Evolutionary conservation across 225 moss, liverwort and hornwort genomes (phyloP).

Genomic region (Asterella californica): DNA sequence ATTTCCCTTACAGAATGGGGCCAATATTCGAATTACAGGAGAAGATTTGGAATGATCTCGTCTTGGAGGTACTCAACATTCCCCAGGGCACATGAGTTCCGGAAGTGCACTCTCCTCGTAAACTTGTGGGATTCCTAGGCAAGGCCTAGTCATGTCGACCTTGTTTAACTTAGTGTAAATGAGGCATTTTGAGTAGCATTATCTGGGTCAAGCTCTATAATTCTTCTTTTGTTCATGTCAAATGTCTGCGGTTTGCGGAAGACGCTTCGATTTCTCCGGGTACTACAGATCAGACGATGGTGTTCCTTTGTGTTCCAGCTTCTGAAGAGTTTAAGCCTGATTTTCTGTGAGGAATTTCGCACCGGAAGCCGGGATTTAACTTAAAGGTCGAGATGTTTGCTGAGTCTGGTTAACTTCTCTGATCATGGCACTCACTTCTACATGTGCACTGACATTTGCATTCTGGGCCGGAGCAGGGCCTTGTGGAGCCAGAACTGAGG

Average conservation of each 20-base stretch:
- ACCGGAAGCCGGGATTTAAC: too few species aligned
- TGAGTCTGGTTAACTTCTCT: not conserved
- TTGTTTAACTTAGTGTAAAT: not conserved
- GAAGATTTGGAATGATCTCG: constrained; percentile 20
- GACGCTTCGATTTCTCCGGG: too few species aligned
- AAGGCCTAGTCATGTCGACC: too few species aligned
- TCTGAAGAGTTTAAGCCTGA: not conserved
- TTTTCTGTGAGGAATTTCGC: not conserved
- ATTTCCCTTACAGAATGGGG: constrained; percentile 7
- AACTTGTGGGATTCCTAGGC: too few species aligned
- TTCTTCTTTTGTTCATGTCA: not conserved
- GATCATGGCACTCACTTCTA: not conserved
- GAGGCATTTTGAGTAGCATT: not conserved
- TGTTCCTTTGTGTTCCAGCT: too few species aligned
- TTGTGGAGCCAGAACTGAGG: constrained; percentile 8
- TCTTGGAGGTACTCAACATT: constrained; percentile 4
- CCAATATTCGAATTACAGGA: constrained; percentile 2
- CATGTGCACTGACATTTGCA: not conserved
- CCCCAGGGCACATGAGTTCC: not conserved
- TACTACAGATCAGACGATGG: too few species aligned
- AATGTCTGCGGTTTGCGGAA: too few species aligned
- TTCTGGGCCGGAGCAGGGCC: not conserved
- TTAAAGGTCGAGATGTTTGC: too few species aligned
- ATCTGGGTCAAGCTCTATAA: not conserved
- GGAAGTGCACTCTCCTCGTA: too few species aligned